Evolutionary conservation across 2,329 filamentous ascomycete species (phyloP), one percentile per base, ranked within the genome.

Genomic region (Fusarium neocosmosporiellum): DNA sequence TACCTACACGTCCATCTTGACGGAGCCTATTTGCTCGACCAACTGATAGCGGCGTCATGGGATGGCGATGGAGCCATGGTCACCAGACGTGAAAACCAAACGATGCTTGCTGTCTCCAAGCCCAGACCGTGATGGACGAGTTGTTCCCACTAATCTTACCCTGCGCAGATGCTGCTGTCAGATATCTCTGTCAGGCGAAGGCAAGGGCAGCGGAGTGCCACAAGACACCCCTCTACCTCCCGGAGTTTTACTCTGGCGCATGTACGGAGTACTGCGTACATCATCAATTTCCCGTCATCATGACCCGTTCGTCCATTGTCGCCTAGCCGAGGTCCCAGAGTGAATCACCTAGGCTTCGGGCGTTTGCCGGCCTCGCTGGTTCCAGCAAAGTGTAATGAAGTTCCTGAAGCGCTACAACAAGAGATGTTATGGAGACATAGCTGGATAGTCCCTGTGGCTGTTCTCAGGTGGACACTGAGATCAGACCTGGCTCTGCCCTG

Each of bases 1-100:
- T 78, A 75, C 74, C 73, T 71, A 72, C 73, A 69, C 74, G 53
- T 67, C 69, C 67, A 57, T 54, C 58, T 60, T 67, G 54, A 53
- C 57, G 66, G 59, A 71, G 69, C 73, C 70, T 37, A 77, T 77
- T 76, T 78, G 75, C 59, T 74, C 73, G 66, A 69, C 46, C 60
- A 62, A 67, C 70, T 73, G 73, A 78, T 78, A 78, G 69, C 71
- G 71, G 73, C 72, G 67, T 73, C 74, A 69, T 59, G 68, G 72
- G 71, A 71, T 75, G 72, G 63, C 63, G 60, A 76, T 70, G 75
- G 74, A 74, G 69, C 71, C 55, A 37, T 67, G 72, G 69, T 77
- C 75, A 78, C 69, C 73, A 75, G 75, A 77, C 73, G 34, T 66
- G 66, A 72, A 74, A 72, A 72, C 48, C 58, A 59, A 61, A 65